phyloP scores from a whole-genome alignment of 495 filamentous ascomycete species.

The Bryoglossum gracile region DNA sequence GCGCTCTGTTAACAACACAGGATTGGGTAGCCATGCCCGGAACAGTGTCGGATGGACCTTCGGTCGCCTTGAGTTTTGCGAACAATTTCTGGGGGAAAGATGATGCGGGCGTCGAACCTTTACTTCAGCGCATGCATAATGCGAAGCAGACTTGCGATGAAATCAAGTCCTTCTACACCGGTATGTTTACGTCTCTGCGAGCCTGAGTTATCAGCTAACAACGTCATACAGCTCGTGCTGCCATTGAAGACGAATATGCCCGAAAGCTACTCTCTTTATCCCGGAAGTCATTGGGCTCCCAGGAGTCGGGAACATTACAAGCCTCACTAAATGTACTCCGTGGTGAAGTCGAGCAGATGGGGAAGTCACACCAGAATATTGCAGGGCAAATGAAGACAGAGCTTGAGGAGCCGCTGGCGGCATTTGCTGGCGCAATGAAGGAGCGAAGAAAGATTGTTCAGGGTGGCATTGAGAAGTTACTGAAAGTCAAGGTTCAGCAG shows the following conservation, averaged over 20 bases:
- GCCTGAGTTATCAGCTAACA: background rate
- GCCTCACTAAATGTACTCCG: slow-evolving; percentile 79
- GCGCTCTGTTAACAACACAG: slow-evolving; percentile 4
- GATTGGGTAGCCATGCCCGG: slow-evolving; percentile 20
- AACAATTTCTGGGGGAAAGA: slow-evolving; percentile 99
- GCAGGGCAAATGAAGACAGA: slow-evolving; percentile 93
- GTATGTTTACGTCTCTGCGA: slow-evolving; percentile 38
- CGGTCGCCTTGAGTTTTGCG: slow-evolving; percentile 57
- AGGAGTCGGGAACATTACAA: slow-evolving; percentile 76
- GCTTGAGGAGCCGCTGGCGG: slow-evolving; percentile 87
- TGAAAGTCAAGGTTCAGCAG: slow-evolving; percentile 89
- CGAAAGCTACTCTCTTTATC: slow-evolving; percentile 80
- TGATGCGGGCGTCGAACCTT: slow-evolving; percentile 86
- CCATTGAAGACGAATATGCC: slow-evolving; percentile 97
- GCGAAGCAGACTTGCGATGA: slow-evolving; percentile 96
- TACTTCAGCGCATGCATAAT: slow-evolving; percentile 93
- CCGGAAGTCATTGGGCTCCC: slow-evolving; percentile 84
- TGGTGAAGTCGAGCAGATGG: slow-evolving; percentile 89
- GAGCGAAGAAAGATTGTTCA: slow-evolving; percentile 96
- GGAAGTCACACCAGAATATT: slow-evolving; percentile 83
- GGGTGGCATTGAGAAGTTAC: slow-evolving; percentile 80
- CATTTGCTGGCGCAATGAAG: slow-evolving; percentile 89
- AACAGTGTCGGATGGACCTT: slow-evolving; percentile 31
- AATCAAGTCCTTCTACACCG: slow-evolving; percentile 81
- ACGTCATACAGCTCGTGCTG: slow-evolving; percentile 60